Base-by-base conservation (phyloP, 2,329 filamentous ascomycete genomes). In the Diaporthe humulicola region DNA sequence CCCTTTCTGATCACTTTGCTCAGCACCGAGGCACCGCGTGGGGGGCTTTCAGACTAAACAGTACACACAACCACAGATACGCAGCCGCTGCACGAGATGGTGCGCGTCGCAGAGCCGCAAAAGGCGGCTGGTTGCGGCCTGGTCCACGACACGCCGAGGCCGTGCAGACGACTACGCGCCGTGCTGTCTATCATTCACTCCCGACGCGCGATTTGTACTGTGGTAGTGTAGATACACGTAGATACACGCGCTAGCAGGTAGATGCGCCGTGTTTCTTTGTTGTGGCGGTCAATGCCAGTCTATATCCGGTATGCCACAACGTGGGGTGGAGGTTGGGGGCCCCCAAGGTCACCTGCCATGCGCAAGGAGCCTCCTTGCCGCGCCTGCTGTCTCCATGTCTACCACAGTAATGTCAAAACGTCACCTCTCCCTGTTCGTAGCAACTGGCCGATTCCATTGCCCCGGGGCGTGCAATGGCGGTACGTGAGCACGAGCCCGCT, bases 291-390 rank as follows among this genome's bases (percentile, higher is more conserved):
- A 50, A n/a, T 66, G 40, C 12, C 45, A 25, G 19, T 25, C 42
- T 25, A 8, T 4, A 61, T 45, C 25, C 60, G 19, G 42, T 66
- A 48, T 19, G 48, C 42, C 42, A 33, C 60, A 38, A n/a, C 61
- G 61, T 67, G 61, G 61, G 61, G 61, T 67, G 28, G 25, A 22
- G 60, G 60, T 25, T n/a, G 28, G 60, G 60, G 61, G 15, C 19
- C 42, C 38, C 60, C 30, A 66, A 45, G 60, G 28, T 22, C 61
- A 66, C 19, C 42, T n/a, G 28, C 6, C 22, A 5, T 50, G 12
- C 61, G 5, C 61, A 48, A 66, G 61, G 61, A 66, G 42, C n/a
- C 42, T 50, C 40, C 61, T 64, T 64, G 60, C 60, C 60, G 60
- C 60, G 58, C 40, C 25, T 48, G 12, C 40, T 64, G 60, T 28